phyloP scores from a whole-genome alignment of 2,329 filamentous ascomycete genomes.

The Aspergillus eucalypticola region DNA sequence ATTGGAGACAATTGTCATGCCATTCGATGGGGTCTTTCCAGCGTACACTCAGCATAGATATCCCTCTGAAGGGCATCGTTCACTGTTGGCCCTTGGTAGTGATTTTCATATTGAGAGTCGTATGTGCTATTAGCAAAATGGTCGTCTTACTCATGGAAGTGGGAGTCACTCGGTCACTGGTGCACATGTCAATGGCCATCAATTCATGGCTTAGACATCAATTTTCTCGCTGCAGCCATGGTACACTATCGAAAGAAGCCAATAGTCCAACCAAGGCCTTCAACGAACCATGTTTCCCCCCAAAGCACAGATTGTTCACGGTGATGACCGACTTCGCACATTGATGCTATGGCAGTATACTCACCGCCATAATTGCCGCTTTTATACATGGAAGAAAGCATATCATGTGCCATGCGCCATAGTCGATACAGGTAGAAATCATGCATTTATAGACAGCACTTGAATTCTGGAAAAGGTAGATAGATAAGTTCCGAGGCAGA shows the following conservation, averaged over 20 bases:
- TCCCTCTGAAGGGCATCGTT: neutral
- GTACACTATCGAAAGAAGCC: no score
- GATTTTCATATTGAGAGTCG: no score
- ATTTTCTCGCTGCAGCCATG: no score
- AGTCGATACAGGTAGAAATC: neutral
- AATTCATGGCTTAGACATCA: no score
- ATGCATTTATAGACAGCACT: neutral
- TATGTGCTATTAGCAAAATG: no score
- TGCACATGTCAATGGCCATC: no score
- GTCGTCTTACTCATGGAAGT: no score
- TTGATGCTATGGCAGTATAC: neutral
- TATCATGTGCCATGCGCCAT: no score
- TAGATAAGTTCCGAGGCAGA: neutral
- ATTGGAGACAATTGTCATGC: neutral
- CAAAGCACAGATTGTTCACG: neutral
- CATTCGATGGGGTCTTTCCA: neutral
- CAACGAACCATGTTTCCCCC: neutral
- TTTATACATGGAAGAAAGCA: neutral
- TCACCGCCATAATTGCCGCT: neutral
- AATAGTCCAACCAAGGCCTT: no score
- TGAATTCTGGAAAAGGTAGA: neutral
- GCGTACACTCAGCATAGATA: neutral
- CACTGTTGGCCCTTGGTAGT: no score
- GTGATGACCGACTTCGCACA: no score
- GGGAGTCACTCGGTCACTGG: no score